Evolutionary conservation across 1,139 yeast species (phyloP).

Genomic region (Maudiozyma humilis): DNA sequence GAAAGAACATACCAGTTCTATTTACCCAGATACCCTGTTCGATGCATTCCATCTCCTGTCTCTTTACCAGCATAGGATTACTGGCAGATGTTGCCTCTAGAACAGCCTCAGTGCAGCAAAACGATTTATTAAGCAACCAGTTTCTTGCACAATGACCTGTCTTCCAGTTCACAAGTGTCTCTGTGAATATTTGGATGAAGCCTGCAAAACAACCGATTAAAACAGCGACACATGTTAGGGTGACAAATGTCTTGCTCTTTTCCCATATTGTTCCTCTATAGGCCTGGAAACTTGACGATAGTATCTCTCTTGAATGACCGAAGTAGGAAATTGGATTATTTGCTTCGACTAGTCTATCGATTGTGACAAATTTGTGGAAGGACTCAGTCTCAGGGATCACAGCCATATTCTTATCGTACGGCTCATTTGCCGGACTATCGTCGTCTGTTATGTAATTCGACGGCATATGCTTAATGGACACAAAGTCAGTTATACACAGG

Average conservation of each 20-base stretch:
- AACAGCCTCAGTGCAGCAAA: conserved; percentile 68
- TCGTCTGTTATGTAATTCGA: background rate
- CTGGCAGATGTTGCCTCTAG: conserved; percentile 2
- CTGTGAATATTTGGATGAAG: conserved; percentile 68
- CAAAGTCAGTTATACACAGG: too few species aligned
- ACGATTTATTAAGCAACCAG: conserved; percentile 62
- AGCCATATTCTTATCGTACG: conserved; percentile 1
- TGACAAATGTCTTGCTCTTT: conserved; percentile 60
- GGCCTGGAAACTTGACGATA: conserved; percentile 9
- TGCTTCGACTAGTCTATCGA: conserved; percentile 83
- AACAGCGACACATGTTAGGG: conserved; percentile 66
- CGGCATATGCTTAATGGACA: too few species aligned
- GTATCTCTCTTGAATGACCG: conserved; percentile 5
- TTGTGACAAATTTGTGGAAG: conserved; percentile 56
- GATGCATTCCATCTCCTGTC: conserved; percentile 37
- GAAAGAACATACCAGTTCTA: conserved; percentile 44
- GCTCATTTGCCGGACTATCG: conserved; percentile 1
- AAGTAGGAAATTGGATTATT: conserved; percentile 18
- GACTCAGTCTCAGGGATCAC: conserved; percentile 31
- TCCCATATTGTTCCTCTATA: conserved; percentile 36
- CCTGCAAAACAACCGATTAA: conserved; percentile 79
- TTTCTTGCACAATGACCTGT: conserved; percentile 67
- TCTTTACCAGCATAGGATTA: conserved; percentile 12
- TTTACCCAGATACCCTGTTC: conserved; percentile 41
- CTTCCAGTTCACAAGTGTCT: conserved; percentile 74